Evolutionary conservation across 371 early-diverging fungal species (phyloP).

Genomic region (Apophysomyces sp.): DNA sequence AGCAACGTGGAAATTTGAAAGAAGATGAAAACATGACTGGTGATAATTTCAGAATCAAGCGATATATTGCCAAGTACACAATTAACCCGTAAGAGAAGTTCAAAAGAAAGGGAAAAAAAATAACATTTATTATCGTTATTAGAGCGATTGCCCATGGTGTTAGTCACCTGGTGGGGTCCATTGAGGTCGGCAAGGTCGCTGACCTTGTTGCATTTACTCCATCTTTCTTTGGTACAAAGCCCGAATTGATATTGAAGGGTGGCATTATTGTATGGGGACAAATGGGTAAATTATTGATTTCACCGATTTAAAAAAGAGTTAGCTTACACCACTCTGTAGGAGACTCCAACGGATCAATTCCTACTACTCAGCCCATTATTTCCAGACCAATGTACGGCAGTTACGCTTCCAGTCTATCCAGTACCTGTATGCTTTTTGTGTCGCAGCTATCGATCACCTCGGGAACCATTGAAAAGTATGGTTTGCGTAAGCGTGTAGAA

Average conservation of each 20-base stretch:
- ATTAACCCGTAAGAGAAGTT: conserved; percentile 78
- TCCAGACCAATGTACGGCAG: conserved; percentile 84
- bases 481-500: conserved; percentile 66
- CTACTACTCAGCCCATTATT: conserved; percentile 87
- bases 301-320: not conserved
- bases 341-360: conserved; percentile 81
- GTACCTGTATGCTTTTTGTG: conserved; percentile 75
- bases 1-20: conserved; percentile 68
- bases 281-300: conserved; percentile 38
- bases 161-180: conserved; percentile 86
- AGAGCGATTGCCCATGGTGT: conserved; percentile 88
- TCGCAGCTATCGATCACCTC: conserved; percentile 70
- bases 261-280: conserved; percentile 81
- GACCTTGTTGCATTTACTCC: conserved; percentile 88
- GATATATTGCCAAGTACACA: conserved; percentile 95
- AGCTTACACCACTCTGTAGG: conserved; percentile 24
- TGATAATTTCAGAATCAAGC: conserved; percentile 76
- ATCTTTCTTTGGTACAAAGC: conserved; percentile 86
- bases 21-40: conserved; percentile 51
- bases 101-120: not conserved
- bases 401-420: conserved; percentile 52
- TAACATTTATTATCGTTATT: not conserved
- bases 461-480: conserved; percentile 54
- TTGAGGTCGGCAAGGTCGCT: conserved; percentile 91
- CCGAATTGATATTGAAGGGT: conserved; percentile 81